Evolutionary conservation across 805 yeast genomes (phyloP).

Genomic region (Candida qinlingensis): DNA sequence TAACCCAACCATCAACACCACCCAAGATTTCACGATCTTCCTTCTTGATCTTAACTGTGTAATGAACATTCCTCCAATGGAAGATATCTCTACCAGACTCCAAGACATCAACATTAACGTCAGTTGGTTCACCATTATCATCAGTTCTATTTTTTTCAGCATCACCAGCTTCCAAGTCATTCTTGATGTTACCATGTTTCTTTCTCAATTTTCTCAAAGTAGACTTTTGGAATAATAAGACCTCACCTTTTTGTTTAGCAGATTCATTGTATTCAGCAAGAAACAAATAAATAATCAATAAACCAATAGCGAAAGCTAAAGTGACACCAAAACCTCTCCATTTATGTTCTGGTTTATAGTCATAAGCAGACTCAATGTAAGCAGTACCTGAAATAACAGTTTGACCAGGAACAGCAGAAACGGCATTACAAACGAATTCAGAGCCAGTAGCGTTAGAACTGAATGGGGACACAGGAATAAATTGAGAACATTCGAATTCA

Average conservation of each 20-base stretch:
- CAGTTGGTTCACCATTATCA: slow-evolving; percentile 15
- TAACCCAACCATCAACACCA: slow-evolving; percentile 77
- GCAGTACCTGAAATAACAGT: slow-evolving; percentile 44
- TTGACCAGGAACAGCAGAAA: slow-evolving; percentile 52
- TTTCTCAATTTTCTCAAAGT: slow-evolving; percentile 44
- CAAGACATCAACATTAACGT: slow-evolving; percentile 23
- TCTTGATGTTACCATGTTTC: slow-evolving; percentile 26
- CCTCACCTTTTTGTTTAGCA: slow-evolving; percentile 68
- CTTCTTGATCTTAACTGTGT: slow-evolving; percentile 58
- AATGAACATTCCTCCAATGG: slow-evolving; percentile 75
- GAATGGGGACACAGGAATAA: slow-evolving; percentile 36
- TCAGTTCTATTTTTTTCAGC: slow-evolving; percentile 23
- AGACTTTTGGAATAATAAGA: slow-evolving; percentile 51
- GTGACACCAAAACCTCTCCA: slow-evolving; percentile 68
- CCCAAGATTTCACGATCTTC: slow-evolving; percentile 57
- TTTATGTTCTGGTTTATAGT: slow-evolving; percentile 40
- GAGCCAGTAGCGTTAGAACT: slow-evolving; percentile 11
- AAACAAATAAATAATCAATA: slow-evolving; percentile 46
- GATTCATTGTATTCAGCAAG: slow-evolving; percentile 55
- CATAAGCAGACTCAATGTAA: slow-evolving; percentile 41
- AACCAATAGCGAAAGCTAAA: slow-evolving; percentile 49
- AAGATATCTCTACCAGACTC: slow-evolving; percentile 47
- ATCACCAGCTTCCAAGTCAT: slow-evolving; percentile 24
- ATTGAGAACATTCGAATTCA: slow-evolving; percentile 39
- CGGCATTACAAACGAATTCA: slow-evolving; percentile 45